Base-by-base conservation (phyloP, 306 rosid genomes). In the Hippophae gyantsensis region DNA sequence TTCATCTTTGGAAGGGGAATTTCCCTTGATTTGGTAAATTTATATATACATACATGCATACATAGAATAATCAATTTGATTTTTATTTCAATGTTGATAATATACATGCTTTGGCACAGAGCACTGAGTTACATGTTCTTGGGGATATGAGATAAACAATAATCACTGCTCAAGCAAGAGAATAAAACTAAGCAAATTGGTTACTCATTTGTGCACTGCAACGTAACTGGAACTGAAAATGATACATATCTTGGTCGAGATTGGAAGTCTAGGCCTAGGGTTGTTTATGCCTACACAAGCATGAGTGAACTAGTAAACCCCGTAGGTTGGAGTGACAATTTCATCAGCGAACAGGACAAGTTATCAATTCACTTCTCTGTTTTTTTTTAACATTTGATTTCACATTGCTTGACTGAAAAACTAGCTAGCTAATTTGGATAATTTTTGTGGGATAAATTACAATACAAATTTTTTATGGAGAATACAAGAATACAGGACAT, bases 121-220 rank as follows among this genome's bases (percentile, higher is more conserved):
- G 73, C 53, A 76, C 48, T 0, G 43, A 61, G 18, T 2, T 89
- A 18, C 42, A 65, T 26, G 78, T 76, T 6, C 18, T 74, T 1
- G 80, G 66, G 0, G 68, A 60, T 0, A 40, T 0, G 0, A 76
- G 67, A 13, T 10, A 70, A 48, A 57, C 77, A 0, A 70, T 83
- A 40, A 81, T 89, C 50, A 49, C 78, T 0, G 96, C 96, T 6
- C 94, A 83, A 4, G 85, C 84, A 48, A 77, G 86, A 27, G 63
- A 63, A 12, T 6, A 3, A 32, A 0, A 0, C 38, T 0, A 82
- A 78, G 0, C 8, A 14, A 26, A 68, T 27, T 1, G 81, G 66
- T 2, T 85, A 58, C 66, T 66, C 82, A 12, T 89, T 89, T 40
- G 90, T 67, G 18, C 90, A 85, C 57, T 68, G 94, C 43, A 52